A percentile compares a stretch with the other conserved stretches of the same genome.
Conservation (phyloP, 192 early-diverging fungal species). For the Backusella macrospora region DNA sequence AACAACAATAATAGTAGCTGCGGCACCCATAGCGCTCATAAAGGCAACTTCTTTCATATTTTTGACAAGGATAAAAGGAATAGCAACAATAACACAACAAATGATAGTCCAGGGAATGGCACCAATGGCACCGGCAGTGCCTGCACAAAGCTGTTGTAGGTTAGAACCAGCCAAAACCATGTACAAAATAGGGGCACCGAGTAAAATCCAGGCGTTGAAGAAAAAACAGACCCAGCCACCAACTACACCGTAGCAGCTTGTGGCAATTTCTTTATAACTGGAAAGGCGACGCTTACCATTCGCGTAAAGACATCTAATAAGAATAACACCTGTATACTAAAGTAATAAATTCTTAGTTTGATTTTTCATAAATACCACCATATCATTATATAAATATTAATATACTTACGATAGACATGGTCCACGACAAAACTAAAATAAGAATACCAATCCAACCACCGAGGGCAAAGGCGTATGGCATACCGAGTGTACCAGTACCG, state of each 20-base stretch:
- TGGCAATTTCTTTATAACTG: slow-evolving; percentile 69
- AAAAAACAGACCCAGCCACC: slow-evolving; percentile 68
- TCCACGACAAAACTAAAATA: slow-evolving; percentile 68
- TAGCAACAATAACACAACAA: slow-evolving; percentile 60
- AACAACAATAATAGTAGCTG: slow-evolving; percentile 74
- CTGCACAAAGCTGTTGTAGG: slow-evolving; percentile 61
- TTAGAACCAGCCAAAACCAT: slow-evolving; percentile 79
- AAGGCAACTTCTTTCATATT: slow-evolving; percentile 81
- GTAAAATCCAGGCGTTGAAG: slow-evolving; percentile 67
- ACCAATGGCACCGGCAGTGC: slow-evolving; percentile 42
- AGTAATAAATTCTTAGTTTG: background rate
- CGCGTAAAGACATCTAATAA: slow-evolving; percentile 77
- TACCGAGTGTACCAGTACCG: slow-evolving; percentile 82
- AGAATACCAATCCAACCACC: slow-evolving; percentile 77
- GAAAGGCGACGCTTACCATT: slow-evolving; percentile 60
- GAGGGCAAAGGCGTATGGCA: slow-evolving; percentile 77
- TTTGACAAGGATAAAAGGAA: slow-evolving; percentile 76
- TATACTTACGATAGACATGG: slow-evolving; percentile 57
- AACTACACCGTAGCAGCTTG: slow-evolving; percentile 68
- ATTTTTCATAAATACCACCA: background rate
- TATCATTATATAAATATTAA: background rate
- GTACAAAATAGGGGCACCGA: slow-evolving; percentile 73
- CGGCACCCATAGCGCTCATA: slow-evolving; percentile 71
- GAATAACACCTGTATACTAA: slow-evolving; percentile 65
- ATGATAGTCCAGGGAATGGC: slow-evolving; percentile 67